Conservation (phyloP, 371 early-diverging fungal genomes). For the Zychaea mexicana region DNA sequence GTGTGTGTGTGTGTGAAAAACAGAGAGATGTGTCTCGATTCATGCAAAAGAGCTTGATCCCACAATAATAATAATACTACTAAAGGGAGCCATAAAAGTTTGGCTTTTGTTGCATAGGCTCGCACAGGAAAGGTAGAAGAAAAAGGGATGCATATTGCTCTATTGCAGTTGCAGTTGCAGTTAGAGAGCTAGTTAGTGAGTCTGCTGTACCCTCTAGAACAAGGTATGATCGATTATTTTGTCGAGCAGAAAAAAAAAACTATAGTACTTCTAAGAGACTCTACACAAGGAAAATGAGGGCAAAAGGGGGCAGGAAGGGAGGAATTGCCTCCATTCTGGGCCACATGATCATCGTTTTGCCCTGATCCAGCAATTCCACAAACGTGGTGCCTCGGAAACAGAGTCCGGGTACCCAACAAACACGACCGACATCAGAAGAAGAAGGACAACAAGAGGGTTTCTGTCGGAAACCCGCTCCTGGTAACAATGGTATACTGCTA, state of each 20-base stretch:
- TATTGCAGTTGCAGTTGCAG: too few species aligned
- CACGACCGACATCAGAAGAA: background rate
- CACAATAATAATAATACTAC: background rate
- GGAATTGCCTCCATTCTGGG: slow-evolving; percentile 16
- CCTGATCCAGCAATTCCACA: background rate
- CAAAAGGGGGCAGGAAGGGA: background rate
- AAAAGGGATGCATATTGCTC: too few species aligned
- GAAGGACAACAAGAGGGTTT: too few species aligned
- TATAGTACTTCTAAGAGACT: background rate
- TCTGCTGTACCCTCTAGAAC: too few species aligned
- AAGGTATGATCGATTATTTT: too few species aligned
- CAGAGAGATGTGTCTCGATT: background rate
- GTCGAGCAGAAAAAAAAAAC: too few species aligned
- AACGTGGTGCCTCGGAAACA: background rate
- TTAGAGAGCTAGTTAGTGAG: too few species aligned
- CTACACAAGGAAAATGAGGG: background rate
- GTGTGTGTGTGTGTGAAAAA: too few species aligned
- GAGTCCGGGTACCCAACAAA: background rate
- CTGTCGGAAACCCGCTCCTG: too few species aligned
- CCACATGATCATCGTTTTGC: slow-evolving; percentile 16
- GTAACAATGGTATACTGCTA: too few species aligned
- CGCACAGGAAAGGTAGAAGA: too few species aligned
- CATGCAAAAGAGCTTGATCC: background rate
- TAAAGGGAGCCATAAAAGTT: background rate
- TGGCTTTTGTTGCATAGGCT: too few species aligned